Conservation (phyloP, 352 stramenopile genomes). For the Nothophytophthora sp. region DNA sequence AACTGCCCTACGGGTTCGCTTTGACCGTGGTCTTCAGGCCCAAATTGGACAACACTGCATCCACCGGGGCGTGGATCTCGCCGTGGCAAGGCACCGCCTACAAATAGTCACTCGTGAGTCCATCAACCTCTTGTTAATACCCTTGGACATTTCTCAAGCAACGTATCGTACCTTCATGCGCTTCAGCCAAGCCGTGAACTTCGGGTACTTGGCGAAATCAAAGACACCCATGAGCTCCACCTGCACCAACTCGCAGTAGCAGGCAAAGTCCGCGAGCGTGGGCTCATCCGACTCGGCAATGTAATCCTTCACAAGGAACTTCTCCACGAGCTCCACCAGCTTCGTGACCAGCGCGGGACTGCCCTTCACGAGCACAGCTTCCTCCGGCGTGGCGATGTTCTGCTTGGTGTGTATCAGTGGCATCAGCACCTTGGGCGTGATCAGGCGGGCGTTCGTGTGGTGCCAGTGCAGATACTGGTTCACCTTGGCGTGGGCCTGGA, state of each 20-base stretch:
- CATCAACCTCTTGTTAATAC: no score
- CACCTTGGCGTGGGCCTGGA: slow-evolving; percentile 50
- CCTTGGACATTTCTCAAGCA: no score
- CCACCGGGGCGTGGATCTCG: slow-evolving; percentile 33
- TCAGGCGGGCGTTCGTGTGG: slow-evolving; percentile 53
- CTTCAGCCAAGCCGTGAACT: slow-evolving; percentile 34
- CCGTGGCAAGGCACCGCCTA: slow-evolving; percentile 41
- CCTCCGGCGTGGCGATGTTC: slow-evolving; percentile 16
- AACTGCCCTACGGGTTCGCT: no score
- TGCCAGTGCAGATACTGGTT: slow-evolving; percentile 76
- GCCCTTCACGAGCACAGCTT: slow-evolving; percentile 14
- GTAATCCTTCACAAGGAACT: slow-evolving; percentile 38
- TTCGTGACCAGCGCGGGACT: slow-evolving; percentile 20
- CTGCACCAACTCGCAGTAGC: slow-evolving; percentile 43
- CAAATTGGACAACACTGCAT: slow-evolving; percentile 18
- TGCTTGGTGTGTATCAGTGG: slow-evolving; percentile 28
- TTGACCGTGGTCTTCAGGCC: slow-evolving; percentile 23
- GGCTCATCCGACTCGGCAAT: slow-evolving; percentile 21
- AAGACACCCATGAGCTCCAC: slow-evolving; percentile 37
- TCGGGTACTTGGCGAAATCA: slow-evolving; percentile 38
- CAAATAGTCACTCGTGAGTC: no score
- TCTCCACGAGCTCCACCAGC: slow-evolving; percentile 37
- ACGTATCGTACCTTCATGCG: no score
- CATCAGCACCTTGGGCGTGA: slow-evolving; percentile 43
- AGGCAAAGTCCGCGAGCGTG: slow-evolving; percentile 35